Conservation (phyloP, 1,284 basidiomycete species). For the Mycosarcoma maydis region DNA sequence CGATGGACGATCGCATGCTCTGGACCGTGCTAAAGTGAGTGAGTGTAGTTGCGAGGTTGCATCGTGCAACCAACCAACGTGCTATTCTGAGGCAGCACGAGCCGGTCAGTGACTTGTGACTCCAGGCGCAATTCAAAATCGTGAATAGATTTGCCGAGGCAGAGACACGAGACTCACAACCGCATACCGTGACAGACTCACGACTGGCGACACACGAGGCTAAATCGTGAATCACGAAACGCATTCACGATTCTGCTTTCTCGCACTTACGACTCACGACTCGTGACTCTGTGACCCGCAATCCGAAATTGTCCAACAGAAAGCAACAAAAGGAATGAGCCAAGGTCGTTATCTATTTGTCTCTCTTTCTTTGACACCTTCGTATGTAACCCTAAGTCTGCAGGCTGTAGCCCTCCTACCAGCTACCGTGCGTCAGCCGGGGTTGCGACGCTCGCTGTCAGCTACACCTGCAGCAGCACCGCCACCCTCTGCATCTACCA, state of each 20-base stretch:
- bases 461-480: conserved; percentile 12
- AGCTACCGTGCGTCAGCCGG: conserved; percentile 29
- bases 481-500: neutral
- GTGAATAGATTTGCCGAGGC: neutral
- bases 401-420: conserved; percentile 22
- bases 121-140: too few relatives aligned
- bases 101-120: too few relatives aligned
- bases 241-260: too few relatives aligned
- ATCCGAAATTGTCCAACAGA: neutral
- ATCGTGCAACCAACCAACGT: too few relatives aligned
- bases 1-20: too few relatives aligned
- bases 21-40: too few relatives aligned
- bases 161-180: too few relatives aligned
- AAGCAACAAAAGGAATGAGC: too few relatives aligned
- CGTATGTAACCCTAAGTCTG: conserved; percentile 20
- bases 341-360: neutral
- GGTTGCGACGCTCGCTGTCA: conserved; percentile 21
- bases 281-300: neutral
- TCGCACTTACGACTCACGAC: too few relatives aligned
- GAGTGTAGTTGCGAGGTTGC: neutral
- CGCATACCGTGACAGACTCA: neutral
- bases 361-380: conserved; percentile 4
- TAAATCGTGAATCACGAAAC: neutral
- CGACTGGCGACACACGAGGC: neutral
- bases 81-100: too few relatives aligned